Evolutionary conservation across 345 rosid genomes (phyloP).

Genomic region (Reutealis trisperma): DNA sequence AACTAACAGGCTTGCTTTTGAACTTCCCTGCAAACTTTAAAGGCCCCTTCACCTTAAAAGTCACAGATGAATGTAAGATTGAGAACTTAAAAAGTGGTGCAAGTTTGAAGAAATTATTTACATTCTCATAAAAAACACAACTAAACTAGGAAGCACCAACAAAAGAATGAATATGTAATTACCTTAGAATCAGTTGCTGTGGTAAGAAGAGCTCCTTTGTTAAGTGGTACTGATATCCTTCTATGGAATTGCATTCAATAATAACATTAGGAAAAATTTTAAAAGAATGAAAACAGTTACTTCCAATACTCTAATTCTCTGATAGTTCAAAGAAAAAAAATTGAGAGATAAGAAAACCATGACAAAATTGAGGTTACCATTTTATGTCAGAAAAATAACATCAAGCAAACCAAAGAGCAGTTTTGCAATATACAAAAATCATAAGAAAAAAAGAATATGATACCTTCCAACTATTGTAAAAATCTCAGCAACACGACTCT

Average conservation of each 20-base stretch:
- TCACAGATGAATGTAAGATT: constrained; percentile 1
- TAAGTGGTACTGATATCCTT: constrained; percentile 32
- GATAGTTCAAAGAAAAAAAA: neutral
- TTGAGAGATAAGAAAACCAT: neutral
- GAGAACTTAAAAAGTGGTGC: constrained; percentile 3
- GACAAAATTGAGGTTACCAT: too few species aligned
- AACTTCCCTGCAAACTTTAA: constrained; percentile 36
- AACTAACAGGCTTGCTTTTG: constrained; percentile 38
- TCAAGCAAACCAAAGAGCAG: too few species aligned
- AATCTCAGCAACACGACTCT: neutral
- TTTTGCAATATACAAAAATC: neutral
- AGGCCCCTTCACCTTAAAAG: constrained; percentile 40
- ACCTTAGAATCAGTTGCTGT: constrained; percentile 50
- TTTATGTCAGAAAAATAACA: too few species aligned
- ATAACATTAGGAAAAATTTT: neutral
- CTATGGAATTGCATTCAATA: constrained; percentile 24
- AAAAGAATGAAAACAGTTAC: neutral
- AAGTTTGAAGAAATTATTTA: neutral
- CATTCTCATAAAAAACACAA: neutral
- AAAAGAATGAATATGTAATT: constrained; percentile 10
- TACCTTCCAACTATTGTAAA: neutral
- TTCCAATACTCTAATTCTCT: neutral
- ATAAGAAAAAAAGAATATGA: neutral
- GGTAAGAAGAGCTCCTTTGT: constrained; percentile 30
- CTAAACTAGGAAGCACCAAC: neutral